Conservation (phyloP, 257 asterid genomes). For the Solanum chiquidenum region DNA sequence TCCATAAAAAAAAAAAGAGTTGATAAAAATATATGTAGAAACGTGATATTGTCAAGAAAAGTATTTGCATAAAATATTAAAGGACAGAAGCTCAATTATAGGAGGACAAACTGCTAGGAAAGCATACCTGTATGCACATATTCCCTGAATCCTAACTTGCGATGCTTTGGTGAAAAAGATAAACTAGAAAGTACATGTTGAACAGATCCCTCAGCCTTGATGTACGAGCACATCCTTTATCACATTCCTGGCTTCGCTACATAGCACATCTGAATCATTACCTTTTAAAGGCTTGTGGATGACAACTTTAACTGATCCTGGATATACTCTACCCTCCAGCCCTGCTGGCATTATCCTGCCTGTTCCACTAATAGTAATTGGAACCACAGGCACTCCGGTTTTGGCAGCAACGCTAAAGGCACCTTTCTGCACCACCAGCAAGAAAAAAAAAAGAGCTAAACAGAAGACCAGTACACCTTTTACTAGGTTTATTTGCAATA, state of each 20-base stretch:
- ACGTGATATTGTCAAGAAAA: neutral
- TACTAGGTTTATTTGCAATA: neutral
- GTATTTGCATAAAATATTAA: neutral
- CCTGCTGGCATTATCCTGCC: constrained; percentile 94
- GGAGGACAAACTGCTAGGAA: neutral
- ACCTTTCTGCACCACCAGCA: constrained; percentile 60
- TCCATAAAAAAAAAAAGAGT: neutral
- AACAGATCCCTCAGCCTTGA: constrained; percentile 22
- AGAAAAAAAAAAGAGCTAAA: neutral
- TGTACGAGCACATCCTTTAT: constrained; percentile 50
- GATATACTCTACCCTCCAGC: constrained; percentile 55
- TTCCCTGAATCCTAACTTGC: constrained; percentile 3
- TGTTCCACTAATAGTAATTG: constrained; percentile 75
- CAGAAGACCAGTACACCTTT: neutral
- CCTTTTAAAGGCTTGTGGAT: constrained; percentile 62
- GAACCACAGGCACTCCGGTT: constrained; percentile 79
- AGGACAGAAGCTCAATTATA: neutral
- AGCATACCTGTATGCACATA: constrained; percentile 8
- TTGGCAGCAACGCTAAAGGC: constrained; percentile 85
- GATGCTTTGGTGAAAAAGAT: neutral
- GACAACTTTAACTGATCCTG: constrained; percentile 64
- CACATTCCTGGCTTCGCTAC: constrained; percentile 55
- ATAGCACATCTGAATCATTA: constrained; percentile 40
- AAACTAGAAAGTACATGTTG: neutral
- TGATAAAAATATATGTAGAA: neutral